Base-by-base conservation (phyloP, 306 rosid genomes). In the Lathyrus tuberosus region DNA sequence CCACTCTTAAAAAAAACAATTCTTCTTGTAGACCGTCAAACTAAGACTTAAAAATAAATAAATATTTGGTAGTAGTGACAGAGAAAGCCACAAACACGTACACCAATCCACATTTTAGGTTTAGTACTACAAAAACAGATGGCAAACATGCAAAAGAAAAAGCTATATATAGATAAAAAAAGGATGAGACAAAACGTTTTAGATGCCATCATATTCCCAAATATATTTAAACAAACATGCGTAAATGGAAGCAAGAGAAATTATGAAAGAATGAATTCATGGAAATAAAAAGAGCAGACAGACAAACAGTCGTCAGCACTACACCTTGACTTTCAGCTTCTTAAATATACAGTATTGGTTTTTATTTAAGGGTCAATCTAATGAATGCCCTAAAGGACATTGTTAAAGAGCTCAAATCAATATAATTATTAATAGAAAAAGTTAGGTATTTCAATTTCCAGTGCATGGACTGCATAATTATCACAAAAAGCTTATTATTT, bases 221-320 rank as follows among this genome's bases (percentile, higher is more conserved):
- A 56, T 57, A 49, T 65, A 37, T 56, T 71, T 18, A 30, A 37
- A n/a, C 18, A 65, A 56, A 18, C 18, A n/a, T 37, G 16, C 8
- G 20, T 10, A 58, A 66, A 40, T 40, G 30, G 48, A 68, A 59
- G 47, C 48, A 48, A n/a, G 20, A 5, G 12, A 30, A 48, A 31
- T 10, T 52, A 43, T 40, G 30, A 41, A 10, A 47, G 22, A 63
- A 54, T 11, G 66, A 44, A 11, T 10, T 12, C 24, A 58, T 13
- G 9, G 14, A 40, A 42, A 33, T 33, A 37, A 8, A 15, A 60
- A 40, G 10, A 60, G 40, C 65, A 76, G 57, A 17, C 16, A 46
- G 30, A 57, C 42, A 46, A 8, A 49, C 57, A 67, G 59, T 30
- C 35, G 66, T 68, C 24, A 4, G 17, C 26, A 30, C 12, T n/a